Evolutionary conservation across 2,329 filamentous ascomycete genomes (phyloP).

Genomic region (Trichoderma lentiforme): DNA sequence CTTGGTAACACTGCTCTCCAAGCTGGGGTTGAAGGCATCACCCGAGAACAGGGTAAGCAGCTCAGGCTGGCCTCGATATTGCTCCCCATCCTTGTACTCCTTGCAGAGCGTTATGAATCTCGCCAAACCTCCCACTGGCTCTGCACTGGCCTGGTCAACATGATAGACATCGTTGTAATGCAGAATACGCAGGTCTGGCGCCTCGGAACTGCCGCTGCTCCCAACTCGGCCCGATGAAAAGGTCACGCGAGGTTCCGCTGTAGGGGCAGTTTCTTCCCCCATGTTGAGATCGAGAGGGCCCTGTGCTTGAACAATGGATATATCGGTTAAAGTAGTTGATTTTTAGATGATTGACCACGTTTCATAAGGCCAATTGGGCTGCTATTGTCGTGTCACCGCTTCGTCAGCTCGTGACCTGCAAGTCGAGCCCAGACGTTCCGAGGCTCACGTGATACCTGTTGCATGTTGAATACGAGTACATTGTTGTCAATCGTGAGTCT

Average conservation of each 20-base stretch:
- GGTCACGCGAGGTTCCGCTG: slow-evolving; percentile 28
- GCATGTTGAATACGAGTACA: background rate
- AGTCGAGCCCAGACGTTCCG: background rate
- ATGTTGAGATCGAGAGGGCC: background rate
- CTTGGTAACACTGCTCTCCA: slow-evolving; percentile 87
- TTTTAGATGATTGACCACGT: background rate
- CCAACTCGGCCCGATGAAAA: slow-evolving; percentile 23
- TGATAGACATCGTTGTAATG: slow-evolving; percentile 97
- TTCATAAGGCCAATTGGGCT: background rate
- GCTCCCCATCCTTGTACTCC: slow-evolving; percentile 64
- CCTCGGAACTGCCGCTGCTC: background rate
- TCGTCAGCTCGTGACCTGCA: slow-evolving; percentile 10
- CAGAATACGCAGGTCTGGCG: slow-evolving; percentile 72
- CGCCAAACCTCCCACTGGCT: slow-evolving; percentile 77
- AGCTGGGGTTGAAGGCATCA: slow-evolving; percentile 86
- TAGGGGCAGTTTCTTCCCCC: slow-evolving; percentile 19
- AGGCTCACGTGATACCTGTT: slow-evolving; percentile 16
- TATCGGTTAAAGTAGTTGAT: too few species aligned
- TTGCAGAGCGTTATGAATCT: slow-evolving; percentile 77
- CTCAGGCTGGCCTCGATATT: slow-evolving; percentile 60
- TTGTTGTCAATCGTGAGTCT: background rate
- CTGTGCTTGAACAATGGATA: background rate
- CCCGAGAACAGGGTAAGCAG: slow-evolving; percentile 83
- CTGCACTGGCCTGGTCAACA: slow-evolving; percentile 69
- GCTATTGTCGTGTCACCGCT: slow-evolving; percentile 1